phyloP scores from a whole-genome alignment of 768 basidiomycete genomes.

The Pleurotus sapidus region DNA sequence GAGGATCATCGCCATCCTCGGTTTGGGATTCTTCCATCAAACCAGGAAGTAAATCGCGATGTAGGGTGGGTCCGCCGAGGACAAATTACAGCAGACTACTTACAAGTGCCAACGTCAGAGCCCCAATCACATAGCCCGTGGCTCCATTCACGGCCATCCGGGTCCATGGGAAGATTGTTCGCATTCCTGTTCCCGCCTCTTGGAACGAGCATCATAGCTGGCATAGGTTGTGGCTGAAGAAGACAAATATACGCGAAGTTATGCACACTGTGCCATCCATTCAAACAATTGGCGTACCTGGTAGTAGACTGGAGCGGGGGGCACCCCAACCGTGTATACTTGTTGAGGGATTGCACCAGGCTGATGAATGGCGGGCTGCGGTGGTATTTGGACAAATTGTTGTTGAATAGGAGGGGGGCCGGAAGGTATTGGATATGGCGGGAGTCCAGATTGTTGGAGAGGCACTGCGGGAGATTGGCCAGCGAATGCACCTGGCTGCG shows the following conservation, averaged over 20 bases:
- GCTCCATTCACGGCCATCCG: constrained; percentile 27
- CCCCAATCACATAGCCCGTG: constrained; percentile 20
- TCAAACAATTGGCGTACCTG: not conserved
- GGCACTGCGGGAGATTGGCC: not conserved
- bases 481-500: not conserved
- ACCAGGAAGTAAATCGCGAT: too few relatives aligned
- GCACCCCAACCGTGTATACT: not conserved
- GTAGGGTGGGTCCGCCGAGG: too few relatives aligned
- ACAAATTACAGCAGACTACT: not conserved
- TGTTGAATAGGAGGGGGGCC: not conserved
- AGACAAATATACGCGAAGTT: too few relatives aligned
- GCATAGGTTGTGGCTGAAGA: constrained; percentile 18
- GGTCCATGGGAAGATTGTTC: constrained; percentile 20
- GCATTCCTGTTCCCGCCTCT: constrained; percentile 21
- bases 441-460: not conserved
- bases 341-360: not conserved
- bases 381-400: not conserved
- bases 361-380: not conserved
- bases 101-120: constrained; percentile 20
- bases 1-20: too few relatives aligned
- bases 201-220: constrained; percentile 15
- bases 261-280: not conserved
- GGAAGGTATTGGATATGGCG: not conserved
- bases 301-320: not conserved
- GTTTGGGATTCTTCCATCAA: too few relatives aligned